phyloP scores from a whole-genome alignment of 2,329 filamentous ascomycete genomes.

The Penicillium hordei region DNA sequence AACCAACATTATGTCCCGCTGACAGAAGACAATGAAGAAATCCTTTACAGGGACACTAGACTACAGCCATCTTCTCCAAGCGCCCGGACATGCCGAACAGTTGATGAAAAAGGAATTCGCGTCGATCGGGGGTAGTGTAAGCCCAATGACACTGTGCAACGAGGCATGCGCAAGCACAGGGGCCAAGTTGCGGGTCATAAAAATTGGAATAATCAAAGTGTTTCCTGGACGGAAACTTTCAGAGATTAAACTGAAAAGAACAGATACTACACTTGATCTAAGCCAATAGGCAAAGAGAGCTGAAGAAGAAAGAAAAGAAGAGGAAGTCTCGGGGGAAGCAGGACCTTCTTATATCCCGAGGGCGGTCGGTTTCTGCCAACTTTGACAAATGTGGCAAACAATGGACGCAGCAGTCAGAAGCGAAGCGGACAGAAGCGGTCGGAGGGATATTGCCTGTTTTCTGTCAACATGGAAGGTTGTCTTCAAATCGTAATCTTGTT shows the following conservation, averaged over 20 bases:
- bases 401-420: too few relatives aligned
- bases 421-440: neutral
- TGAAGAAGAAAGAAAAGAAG: neutral
- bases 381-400: neutral
- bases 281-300: slow-evolving; percentile 4
- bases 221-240: neutral
- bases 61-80: neutral
- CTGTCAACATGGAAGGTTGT: neutral
- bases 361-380: neutral
- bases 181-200: neutral
- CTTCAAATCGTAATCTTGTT: too few relatives aligned
- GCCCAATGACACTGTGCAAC: neutral
- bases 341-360: neutral
- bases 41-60: fast-evolving
- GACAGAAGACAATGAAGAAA: neutral
- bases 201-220: neutral
- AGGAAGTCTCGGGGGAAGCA: neutral
- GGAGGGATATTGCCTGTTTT: neutral
- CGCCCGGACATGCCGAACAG: neutral
- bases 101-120: neutral
- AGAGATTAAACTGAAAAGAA: slow-evolving; percentile 1
- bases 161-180: neutral
- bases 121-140: neutral
- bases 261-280: slow-evolving; percentile 4
- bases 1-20: neutral